Evolutionary conservation across 2,329 filamentous ascomycete genomes (phyloP), one percentile per base, ranked within the genome.

Genomic region (Arthrobotrys sphaeroides): DNA sequence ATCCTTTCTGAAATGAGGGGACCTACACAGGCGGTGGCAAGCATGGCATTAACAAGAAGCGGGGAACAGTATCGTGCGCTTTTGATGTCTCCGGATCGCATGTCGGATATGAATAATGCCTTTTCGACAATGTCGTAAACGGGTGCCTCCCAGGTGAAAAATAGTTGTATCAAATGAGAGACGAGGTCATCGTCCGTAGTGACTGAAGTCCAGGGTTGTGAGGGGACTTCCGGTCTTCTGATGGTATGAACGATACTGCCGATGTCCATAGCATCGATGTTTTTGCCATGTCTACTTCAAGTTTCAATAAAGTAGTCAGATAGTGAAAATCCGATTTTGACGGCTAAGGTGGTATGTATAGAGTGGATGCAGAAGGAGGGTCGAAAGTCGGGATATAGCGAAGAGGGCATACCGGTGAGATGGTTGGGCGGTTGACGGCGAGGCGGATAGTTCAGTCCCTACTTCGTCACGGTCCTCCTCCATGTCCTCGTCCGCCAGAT

Each of bases 211-310:
- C 70, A 74, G n/a, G 70, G 70, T 18, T 74, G 70, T 20, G 70
- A 74, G 3, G 70, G 70, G 20, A 74, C 70, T 9, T 53, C 61
- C 6, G 70, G 62, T 36, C 68, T 59, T 40, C 62, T 40, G 7
- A 74, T n/a, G n/a, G n/a, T 74, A 42, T 74, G 70, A 12, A 74
- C 70, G 18, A 74, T 62, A 18, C 45, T 74, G 5, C 70, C 57
- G 26, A 74, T 68, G 24, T 74, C 62, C 70, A 74, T 74, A 16
- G 62, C 62, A 45, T 57, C 55, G 26, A 47, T 55, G 0, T 62
- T 47, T 68, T 64, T 68, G 26, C 70, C 51, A 40, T n/a, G 16
- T 38, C 31, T 31, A 26, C 33, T 49, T 13, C 26, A 5, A 53
- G 45, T 45, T 62, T n/a, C 18, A 12, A 9, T 42, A 53, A 3